Conservation (phyloP, 768 basidiomycete genomes). For the Phylloporus sp. region DNA sequence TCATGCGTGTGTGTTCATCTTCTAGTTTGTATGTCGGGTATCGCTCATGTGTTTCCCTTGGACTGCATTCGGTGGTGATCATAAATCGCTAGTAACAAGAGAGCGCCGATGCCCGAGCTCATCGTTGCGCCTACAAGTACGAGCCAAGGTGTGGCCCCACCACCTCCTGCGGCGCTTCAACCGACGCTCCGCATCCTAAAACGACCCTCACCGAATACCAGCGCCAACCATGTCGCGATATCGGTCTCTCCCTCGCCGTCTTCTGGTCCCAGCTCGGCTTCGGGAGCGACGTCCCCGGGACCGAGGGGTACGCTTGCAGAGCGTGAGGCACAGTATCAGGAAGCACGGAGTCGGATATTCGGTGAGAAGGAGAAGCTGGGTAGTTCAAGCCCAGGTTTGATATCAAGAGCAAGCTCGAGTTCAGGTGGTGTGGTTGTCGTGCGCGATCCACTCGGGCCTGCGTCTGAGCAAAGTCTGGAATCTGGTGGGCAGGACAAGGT, state of each 20-base stretch:
- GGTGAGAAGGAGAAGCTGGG: slow-evolving; percentile 29
- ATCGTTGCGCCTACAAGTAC: slow-evolving; percentile 42
- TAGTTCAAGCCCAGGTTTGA: not conserved
- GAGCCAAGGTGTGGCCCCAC: slow-evolving; percentile 40
- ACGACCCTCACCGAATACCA: slow-evolving; percentile 43
- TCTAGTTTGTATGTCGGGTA: slow-evolving; percentile 5
- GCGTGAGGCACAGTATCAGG: slow-evolving; percentile 70
- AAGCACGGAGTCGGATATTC: slow-evolving; percentile 72
- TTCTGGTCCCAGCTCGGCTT: slow-evolving; percentile 7
- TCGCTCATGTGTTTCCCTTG: not conserved
- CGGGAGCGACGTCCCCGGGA: slow-evolving; percentile 13
- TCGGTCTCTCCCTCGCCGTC: slow-evolving; percentile 14
- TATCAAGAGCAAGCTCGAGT: not conserved
- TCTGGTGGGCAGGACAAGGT: not conserved
- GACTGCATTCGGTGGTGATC: not conserved
- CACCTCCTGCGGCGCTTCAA: slow-evolving; percentile 55
- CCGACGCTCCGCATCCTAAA: slow-evolving; percentile 69
- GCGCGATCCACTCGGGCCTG: slow-evolving; percentile 35
- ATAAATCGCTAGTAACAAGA: slow-evolving; percentile 46
- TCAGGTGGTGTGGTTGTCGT: slow-evolving; percentile 14
- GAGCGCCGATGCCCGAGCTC: slow-evolving; percentile 65
- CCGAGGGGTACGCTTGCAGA: slow-evolving; percentile 45
- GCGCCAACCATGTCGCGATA: not conserved
- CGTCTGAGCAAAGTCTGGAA: slow-evolving; percentile 5
- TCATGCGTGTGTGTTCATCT: slow-evolving; percentile 8